These are phyloP conservation scores for Adansonia grandidieri DNA, from an alignment of 441 rosid genomes.

Conservation along the genomic window DNA sequence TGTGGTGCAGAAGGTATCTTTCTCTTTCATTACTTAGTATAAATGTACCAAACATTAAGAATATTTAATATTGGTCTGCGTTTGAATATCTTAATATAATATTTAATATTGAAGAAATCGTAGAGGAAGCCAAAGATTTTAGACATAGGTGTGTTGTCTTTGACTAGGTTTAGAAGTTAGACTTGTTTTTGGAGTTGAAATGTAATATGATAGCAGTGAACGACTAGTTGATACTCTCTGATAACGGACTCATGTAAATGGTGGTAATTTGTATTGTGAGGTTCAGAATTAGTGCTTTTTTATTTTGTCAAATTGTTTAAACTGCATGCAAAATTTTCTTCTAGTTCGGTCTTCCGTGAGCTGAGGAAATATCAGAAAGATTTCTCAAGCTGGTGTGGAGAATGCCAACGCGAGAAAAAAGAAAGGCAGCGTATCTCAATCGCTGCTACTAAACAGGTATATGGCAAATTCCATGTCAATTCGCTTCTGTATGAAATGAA, in stretches of 20 bases:
- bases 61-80: not conserved
- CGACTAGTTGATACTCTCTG: not conserved
- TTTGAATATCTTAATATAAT: not conserved
- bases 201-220: not conserved
- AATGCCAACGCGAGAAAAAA: conserved; percentile 48
- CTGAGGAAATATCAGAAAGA: conserved; percentile 60
- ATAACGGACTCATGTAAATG: not conserved
- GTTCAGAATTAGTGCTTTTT: not conserved
- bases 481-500: not conserved
- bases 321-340: conserved; percentile 14
- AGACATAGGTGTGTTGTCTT: not conserved
- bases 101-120: not conserved
- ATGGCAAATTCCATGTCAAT: not conserved
- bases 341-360: conserved; percentile 65
- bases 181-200: not conserved
- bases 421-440: conserved; percentile 47
- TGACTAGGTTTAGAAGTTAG: not conserved
- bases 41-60: not conserved
- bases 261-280: not conserved
- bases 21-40: not conserved
- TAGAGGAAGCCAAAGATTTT: not conserved
- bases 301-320: not conserved
- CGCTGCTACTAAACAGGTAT: conserved; percentile 57
- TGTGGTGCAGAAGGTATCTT: conserved; percentile 77
- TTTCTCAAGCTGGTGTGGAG: conserved; percentile 68